Evolutionary conservation across 306 rosid species (phyloP).

Genomic region (Pyrus bretschneideri): DNA sequence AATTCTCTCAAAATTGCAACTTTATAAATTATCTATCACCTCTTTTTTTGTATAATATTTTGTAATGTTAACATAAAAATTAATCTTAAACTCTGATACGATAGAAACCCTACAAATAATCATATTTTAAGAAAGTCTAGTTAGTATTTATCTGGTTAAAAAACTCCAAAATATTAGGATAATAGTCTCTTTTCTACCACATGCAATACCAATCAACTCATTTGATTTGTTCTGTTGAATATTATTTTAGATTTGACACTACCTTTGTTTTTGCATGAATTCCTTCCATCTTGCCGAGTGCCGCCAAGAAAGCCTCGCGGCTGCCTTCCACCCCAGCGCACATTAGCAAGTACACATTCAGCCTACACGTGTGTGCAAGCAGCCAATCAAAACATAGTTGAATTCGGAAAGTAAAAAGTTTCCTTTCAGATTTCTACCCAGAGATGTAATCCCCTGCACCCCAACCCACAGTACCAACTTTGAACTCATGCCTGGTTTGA

Average conservation of each 20-base stretch:
- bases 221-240: too few species aligned
- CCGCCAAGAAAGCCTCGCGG: background rate
- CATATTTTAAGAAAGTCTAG: rapidly evolving
- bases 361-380: constrained; percentile 8
- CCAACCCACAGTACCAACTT: background rate
- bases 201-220: too few species aligned
- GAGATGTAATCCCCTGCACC: background rate
- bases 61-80: too few species aligned
- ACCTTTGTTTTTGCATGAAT: too few species aligned
- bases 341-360: background rate
- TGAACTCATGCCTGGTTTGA: background rate
- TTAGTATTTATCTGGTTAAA: too few species aligned
- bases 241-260: too few species aligned
- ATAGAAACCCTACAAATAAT: rapidly evolving
- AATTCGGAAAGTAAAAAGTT: background rate
- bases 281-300: background rate
- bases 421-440: background rate
- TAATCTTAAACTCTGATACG: too few species aligned
- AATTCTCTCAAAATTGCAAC: rapidly evolving
- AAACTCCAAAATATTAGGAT: too few species aligned
- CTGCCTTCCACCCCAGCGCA: background rate
- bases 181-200: too few species aligned
- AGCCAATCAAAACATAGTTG: background rate
- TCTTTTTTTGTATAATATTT: too few species aligned
- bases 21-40: rapidly evolving